Percentiles rank a stretch among this genome's conserved stretches.
phyloP scores from a whole-genome alignment of 1,139 yeast genomes.

The Sugiyamaella castrensis region DNA sequence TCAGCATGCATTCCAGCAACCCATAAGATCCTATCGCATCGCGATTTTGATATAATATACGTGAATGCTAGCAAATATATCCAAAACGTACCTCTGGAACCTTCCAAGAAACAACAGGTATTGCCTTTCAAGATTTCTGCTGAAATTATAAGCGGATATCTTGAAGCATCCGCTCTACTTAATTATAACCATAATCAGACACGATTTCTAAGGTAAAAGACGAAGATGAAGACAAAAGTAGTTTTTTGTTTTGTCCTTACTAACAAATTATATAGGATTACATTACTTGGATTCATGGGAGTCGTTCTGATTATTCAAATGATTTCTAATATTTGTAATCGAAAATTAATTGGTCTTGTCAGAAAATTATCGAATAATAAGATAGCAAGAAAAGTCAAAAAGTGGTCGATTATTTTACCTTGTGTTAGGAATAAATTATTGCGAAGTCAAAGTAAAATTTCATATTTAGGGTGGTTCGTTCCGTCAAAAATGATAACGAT shows the following conservation, averaged over 20 bases:
- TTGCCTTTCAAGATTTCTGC: constrained; percentile 16
- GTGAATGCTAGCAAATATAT: constrained; percentile 20
- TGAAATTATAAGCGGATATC: constrained; percentile 1
- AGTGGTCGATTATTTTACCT: constrained; percentile 1
- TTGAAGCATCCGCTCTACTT: constrained; percentile 6
- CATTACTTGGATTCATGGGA: constrained; percentile 8
- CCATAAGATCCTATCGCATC: constrained; percentile 5
- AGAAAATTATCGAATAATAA: background rate
- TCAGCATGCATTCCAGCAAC: constrained; percentile 13
- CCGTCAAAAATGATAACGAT: constrained; percentile 1
- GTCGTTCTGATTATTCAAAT: background rate
- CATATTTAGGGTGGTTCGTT: background rate
- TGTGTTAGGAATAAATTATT: background rate
- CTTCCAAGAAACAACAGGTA: background rate
- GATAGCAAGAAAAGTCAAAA: constrained; percentile 4
- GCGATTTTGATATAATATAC: constrained; percentile 16
- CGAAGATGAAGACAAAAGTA: background rate
- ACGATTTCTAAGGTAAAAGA: constrained; percentile 8
- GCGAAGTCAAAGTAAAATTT: background rate
- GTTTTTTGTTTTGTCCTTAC: too few species aligned
- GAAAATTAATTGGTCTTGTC: background rate
- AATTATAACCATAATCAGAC: constrained; percentile 6
- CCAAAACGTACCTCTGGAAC: background rate
- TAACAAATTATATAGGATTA: background rate
- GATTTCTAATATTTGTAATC: background rate